These are phyloP conservation scores for Aspergillus eucalypticola DNA, from an alignment of 2,329 filamentous ascomycete genomes.

Conservation along the genomic window DNA sequence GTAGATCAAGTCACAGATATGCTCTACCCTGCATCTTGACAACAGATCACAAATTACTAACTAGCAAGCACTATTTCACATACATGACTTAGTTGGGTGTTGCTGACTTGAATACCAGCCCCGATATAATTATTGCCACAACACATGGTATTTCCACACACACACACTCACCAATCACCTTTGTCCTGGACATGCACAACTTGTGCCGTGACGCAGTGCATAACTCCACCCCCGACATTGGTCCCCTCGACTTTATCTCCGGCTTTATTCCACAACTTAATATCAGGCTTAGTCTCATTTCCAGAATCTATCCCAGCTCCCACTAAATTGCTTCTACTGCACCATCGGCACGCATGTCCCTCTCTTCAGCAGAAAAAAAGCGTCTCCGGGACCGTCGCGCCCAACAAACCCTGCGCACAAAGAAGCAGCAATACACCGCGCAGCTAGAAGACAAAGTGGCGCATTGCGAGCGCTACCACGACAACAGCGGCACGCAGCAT, in stretches of 20 bases:
- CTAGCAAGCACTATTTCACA: no score
- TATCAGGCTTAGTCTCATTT: no score
- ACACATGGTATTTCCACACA: not conserved
- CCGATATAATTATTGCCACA: not conserved
- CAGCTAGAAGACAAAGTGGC: constrained; percentile 26
- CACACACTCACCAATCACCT: not conserved
- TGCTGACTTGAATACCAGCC: no score
- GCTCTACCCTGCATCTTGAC: no score
- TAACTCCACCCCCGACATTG: not conserved
- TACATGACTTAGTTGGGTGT: no score
- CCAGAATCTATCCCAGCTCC: not conserved
- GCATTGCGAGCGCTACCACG: constrained; percentile 28
- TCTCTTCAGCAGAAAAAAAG: constrained; percentile 15
- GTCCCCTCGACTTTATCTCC: not conserved
- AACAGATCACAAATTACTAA: no score
- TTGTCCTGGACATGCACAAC: not conserved
- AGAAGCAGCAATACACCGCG: constrained; percentile 21
- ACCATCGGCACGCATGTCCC: not conserved
- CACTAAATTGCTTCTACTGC: not conserved
- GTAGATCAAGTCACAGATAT: no score
- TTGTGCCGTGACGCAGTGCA: not conserved
- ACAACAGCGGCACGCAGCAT: constrained; percentile 17
- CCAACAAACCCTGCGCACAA: constrained; percentile 29
- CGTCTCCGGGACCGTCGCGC: constrained; percentile 30
- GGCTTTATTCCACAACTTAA: not conserved